Evolutionary conservation across 163 green algal species (phyloP), one percentile per base, ranked within the genome.

Genomic region (Botryococcus braunii): DNA sequence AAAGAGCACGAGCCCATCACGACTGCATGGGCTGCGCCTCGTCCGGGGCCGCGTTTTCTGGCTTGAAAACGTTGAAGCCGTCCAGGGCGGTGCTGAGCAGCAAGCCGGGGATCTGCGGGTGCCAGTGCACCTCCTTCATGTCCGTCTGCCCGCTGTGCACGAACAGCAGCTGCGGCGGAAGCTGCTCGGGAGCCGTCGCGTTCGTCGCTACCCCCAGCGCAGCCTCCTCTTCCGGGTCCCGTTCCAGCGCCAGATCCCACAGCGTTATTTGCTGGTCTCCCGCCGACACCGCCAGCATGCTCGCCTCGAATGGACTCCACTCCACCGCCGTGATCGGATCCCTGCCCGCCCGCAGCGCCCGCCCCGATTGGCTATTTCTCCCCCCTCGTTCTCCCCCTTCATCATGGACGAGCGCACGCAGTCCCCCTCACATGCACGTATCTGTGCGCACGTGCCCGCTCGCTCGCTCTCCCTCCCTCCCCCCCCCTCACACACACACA

Each of bases 51-150:
- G n/a, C n/a, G 31, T 97, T 98, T 66, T 80, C 85, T 29, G 93
- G 84, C 77, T 93, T 93, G 82, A 97, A 99, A 5, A 95, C 57
- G 74, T 97, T 97, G 76, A 98, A 95, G 29, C 94, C 92, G 59
- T 98, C 92, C 0, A 67, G 80, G 1, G 92, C 94, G 0, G 94
- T 99, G 47, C 75, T 86, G 7, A 84, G 60, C 4, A 98, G 78
- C 70, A 98, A 69, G 36, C 94, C 94, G 5, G 87, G 89, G 61
- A 98, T 96, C 77, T 98, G 92, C 5, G 77, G 60, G 77, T 99
- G 94, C 93, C 93, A 99, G 68, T 96, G 90, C 67, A 88, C 73
- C 82, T 99, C 93, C 87, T 99, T 99, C 27, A 95, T 77, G 74
- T 97, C 83, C 0, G 69, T 78, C 81, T 98, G 90, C 21, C 94